Conservation (phyloP, 495 filamentous ascomycete genomes). For the Niebla homalea region DNA sequence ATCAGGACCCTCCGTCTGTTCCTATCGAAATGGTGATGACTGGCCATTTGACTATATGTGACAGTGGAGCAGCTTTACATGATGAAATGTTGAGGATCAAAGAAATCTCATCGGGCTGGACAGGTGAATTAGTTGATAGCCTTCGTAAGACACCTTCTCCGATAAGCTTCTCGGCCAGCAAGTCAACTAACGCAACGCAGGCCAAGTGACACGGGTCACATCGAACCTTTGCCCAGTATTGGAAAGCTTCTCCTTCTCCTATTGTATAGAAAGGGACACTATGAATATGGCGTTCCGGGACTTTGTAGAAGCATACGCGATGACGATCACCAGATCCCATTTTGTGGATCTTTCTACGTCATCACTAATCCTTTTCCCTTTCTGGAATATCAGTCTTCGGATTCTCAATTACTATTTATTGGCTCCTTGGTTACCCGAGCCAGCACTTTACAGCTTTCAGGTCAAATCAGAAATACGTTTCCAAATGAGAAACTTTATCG, state of each 20-base stretch:
- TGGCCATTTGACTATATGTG: neutral
- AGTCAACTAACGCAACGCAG: constrained; percentile 25
- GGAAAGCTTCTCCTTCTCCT: neutral
- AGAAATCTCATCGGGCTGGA: no score
- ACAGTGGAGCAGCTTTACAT: neutral
- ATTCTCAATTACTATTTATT: neutral
- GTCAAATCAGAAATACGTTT: neutral
- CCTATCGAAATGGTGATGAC: neutral
- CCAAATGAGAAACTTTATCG: neutral
- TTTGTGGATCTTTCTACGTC: neutral
- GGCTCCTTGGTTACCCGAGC: neutral
- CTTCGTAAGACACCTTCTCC: neutral
- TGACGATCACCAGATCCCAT: neutral
- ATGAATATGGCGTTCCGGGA: neutral
- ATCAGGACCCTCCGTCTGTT: neutral
- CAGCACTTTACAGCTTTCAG: neutral
- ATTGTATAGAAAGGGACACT: neutral
- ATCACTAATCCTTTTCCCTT: neutral
- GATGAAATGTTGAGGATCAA: neutral
- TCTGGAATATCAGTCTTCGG: neutral
- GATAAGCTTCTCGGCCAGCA: neutral
- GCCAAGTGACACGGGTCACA: neutral
- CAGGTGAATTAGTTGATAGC: neutral
- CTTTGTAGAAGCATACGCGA: neutral
- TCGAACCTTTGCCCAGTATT: neutral